Evolutionary conservation across 345 rosid species (phyloP), one percentile per base, ranked within the genome.

Genomic region (Eucalyptus curtisii): DNA sequence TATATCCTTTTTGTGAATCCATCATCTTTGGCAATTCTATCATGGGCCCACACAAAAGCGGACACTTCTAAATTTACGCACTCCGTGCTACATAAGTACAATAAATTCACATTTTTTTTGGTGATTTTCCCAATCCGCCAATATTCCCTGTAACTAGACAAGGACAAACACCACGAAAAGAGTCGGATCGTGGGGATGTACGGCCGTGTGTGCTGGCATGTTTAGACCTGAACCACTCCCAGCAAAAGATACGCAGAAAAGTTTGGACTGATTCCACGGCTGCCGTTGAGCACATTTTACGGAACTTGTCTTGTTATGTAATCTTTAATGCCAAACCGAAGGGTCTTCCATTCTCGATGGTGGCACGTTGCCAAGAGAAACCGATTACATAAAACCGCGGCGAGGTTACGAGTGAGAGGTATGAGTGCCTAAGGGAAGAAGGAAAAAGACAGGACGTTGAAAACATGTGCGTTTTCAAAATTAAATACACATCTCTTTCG

Each of bases 31-130:
- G 61, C 12, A 55, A 55, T 55, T 55, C 13, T 55, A 24, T 55
- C 27, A 1, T 2, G 13, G 5, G 1, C 3, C 61, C 1, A 24
- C 61, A 4, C 27, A 24, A 24, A 9, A 55, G 61, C 6, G 61
- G 61, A 55, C 61, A 55, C 13, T 4, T 8, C 61, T 22, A 55
- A 55, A 55, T 55, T 22, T 55, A 55, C 4, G 61, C 61, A 19
- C 61, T 0, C 6, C 61, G 10, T 55, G 30, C 61, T 24, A 55
- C 0, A 55, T 22, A 55, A 55, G 30, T 55, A 55, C 30, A 10
- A 55, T 55, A 55, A 55, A 10, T 22, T 4, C 30, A 55, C 13
- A 55, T 55, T 61, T 30, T 4, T 61, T 61, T 4, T 15, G 22
- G 40, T 66, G 33, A 66, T 61, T 61, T 30, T n/a, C 33, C 71